These are phyloP conservation scores for Penicillium sp. DNA, from an alignment of 2,329 filamentous ascomycete species.

Conservation along the genomic window DNA sequence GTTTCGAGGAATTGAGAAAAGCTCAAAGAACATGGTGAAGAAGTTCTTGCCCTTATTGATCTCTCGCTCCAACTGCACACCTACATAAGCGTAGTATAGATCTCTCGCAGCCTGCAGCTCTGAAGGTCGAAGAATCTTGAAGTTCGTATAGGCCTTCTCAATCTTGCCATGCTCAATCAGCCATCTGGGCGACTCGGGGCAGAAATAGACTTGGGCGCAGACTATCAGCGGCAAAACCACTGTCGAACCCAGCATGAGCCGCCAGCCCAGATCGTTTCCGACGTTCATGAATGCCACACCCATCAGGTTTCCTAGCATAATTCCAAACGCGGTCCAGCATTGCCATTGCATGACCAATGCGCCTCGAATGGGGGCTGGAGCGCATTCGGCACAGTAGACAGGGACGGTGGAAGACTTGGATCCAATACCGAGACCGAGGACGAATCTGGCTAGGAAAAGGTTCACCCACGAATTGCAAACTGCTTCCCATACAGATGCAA, in stretches of 20 bases:
- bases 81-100: slow-evolving; percentile 58
- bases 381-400: slow-evolving; percentile 51
- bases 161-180: slow-evolving; percentile 52
- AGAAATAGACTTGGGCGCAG: slow-evolving; percentile 64
- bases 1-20: slow-evolving; percentile 64
- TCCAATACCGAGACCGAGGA: slow-evolving; percentile 47
- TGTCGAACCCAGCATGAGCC: slow-evolving; percentile 69
- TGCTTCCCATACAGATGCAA: slow-evolving; percentile 47
- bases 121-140: slow-evolving; percentile 14
- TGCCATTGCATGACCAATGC: slow-evolving; percentile 51
- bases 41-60: slow-evolving; percentile 54
- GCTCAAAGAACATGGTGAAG: slow-evolving; percentile 56
- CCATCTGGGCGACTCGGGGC: slow-evolving; percentile 58
- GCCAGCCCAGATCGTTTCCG: slow-evolving; percentile 60
- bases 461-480: slow-evolving; percentile 47
- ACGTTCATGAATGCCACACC: slow-evolving; percentile 2
- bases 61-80: slow-evolving; percentile 62
- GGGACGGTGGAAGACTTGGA: slow-evolving; percentile 49
- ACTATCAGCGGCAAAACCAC: slow-evolving; percentile 60
- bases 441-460: slow-evolving; percentile 45
- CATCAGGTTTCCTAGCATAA: slow-evolving; percentile 58
- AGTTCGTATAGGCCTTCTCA: slow-evolving; percentile 44
- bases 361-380: slow-evolving; percentile 52
- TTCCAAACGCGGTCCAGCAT: slow-evolving; percentile 51
- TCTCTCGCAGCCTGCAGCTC: slow-evolving; percentile 58